A percentile compares a stretch with the other conserved stretches of the same genome.
Conservation (phyloP, 495 filamentous ascomycete genomes). For the Penicillium argentinense region DNA sequence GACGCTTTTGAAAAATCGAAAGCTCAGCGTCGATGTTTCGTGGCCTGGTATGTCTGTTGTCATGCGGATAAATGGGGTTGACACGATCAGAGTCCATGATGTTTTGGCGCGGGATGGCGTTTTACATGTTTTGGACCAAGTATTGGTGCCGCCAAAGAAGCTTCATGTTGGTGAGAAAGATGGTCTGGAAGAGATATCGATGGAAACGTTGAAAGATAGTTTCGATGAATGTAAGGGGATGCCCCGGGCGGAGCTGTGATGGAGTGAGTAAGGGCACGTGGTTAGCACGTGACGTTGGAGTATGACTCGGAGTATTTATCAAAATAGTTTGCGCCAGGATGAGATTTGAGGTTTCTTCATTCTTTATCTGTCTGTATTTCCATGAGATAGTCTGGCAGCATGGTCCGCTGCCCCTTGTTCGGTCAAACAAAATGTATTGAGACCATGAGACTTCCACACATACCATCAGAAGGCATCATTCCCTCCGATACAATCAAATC, state of each 20-base stretch:
- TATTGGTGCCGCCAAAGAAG: slow-evolving; percentile 72
- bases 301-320: too few relatives aligned
- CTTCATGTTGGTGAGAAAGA: slow-evolving; percentile 26
- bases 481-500: background rate
- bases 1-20: slow-evolving; percentile 60
- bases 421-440: slow-evolving; percentile 5
- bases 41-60: slow-evolving; percentile 58
- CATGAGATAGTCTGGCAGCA: slow-evolving; percentile 11
- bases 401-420: slow-evolving; percentile 1
- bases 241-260: slow-evolving; percentile 13
- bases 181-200: slow-evolving; percentile 53
- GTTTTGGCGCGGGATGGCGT: slow-evolving; percentile 71
- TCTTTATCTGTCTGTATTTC: slow-evolving; percentile 29
- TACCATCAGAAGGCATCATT: background rate
- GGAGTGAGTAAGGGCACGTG: background rate
- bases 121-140: slow-evolving; percentile 66
- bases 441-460: slow-evolving; percentile 1
- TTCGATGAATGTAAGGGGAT: slow-evolving; percentile 45
- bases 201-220: slow-evolving; percentile 64
- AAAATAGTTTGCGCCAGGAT: slow-evolving; percentile 7
- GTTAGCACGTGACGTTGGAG: too few relatives aligned
- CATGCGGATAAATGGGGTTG: slow-evolving; percentile 71
- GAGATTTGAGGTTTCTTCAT: slow-evolving; percentile 22
- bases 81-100: slow-evolving; percentile 60
- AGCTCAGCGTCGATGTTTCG: slow-evolving; percentile 65